Percentiles rank a stretch among this genome's conserved stretches.
Evolutionary conservation across 768 basidiomycete species (phyloP).

Genomic region (Hemileccinum rubropunctum): DNA sequence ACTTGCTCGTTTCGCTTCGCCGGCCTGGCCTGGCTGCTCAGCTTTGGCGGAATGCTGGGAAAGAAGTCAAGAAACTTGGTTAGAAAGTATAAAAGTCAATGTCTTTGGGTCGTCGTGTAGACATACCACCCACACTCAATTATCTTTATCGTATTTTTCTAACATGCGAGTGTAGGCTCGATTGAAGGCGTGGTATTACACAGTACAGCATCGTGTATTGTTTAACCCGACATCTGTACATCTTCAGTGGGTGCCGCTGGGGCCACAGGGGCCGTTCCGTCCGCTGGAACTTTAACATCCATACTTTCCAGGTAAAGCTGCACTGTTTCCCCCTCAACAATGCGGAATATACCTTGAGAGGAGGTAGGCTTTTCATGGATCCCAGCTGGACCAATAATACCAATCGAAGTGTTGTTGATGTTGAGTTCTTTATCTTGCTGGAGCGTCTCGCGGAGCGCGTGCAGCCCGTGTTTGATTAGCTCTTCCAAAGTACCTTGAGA

Average conservation of each 20-base stretch:
- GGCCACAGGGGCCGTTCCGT: constrained; percentile 37
- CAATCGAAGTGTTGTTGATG: constrained; percentile 90
- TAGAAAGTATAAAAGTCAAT: constrained; percentile 2
- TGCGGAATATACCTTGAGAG: constrained; percentile 69
- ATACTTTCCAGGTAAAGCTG: constrained; percentile 75
- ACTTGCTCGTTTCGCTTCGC: constrained; percentile 68
- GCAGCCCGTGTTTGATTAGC: constrained; percentile 88
- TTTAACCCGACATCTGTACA: constrained; percentile 80
- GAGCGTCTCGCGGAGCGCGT: constrained; percentile 92
- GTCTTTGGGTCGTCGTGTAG: constrained; percentile 11
- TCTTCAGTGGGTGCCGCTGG: constrained; percentile 52
- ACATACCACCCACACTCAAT: constrained; percentile 24
- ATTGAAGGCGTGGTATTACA: constrained; percentile 9
- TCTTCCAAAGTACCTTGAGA: constrained; percentile 75
- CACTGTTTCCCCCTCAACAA: constrained; percentile 81
- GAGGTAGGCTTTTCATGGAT: constrained; percentile 52
- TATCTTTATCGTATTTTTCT: constrained; percentile 12
- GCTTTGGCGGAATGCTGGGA: constrained; percentile 48
- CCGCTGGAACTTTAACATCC: constrained; percentile 61
- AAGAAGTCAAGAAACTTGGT: constrained; percentile 13
- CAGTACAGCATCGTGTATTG: constrained; percentile 15
- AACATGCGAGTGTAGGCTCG: neutral
- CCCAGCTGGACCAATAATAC: constrained; percentile 79
- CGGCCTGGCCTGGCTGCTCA: constrained; percentile 65
- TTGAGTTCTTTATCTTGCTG: constrained; percentile 98